These are phyloP conservation scores for Pelagomonas calceolata DNA, from an alignment of 108 stramenopile genomes.

Conservation along the genomic window DNA sequence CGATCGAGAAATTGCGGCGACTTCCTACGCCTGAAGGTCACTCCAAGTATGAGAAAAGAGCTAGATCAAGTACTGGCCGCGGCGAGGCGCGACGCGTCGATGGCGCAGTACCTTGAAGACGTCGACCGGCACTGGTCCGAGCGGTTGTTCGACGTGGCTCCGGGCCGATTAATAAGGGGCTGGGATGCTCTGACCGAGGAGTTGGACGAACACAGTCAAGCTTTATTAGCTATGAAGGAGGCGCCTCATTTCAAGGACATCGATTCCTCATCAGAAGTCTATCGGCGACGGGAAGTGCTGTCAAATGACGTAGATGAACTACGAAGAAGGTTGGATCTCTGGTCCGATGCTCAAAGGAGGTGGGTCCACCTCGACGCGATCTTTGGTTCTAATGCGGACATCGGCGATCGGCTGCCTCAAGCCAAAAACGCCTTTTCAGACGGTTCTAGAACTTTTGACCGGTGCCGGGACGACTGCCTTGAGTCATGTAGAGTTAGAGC, in stretches of 20 bases:
- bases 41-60: conserved; percentile 52
- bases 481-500: conserved; percentile 77
- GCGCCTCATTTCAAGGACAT: conserved; percentile 71
- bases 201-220: conserved; percentile 87
- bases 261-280: not conserved
- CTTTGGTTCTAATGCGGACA: conserved; percentile 73
- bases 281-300: not conserved
- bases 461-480: conserved; percentile 12
- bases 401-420: conserved; percentile 84
- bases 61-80: conserved; percentile 70
- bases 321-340: conserved; percentile 75
- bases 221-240: conserved; percentile 79
- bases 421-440: conserved; percentile 16
- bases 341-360: conserved; percentile 92
- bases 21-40: not conserved
- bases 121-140: conserved; percentile 92
- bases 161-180: conserved; percentile 66
- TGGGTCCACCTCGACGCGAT: conserved; percentile 97
- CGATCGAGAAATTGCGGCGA: not conserved
- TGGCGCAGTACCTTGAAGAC: conserved; percentile 83
- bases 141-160: conserved; percentile 74
- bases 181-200: conserved; percentile 89
- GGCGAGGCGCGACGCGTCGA: conserved; percentile 96
- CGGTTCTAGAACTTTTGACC: not conserved
- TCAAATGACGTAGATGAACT: conserved; percentile 43